phyloP scores from a whole-genome alignment of 2,329 filamentous ascomycete genomes.

The Arachnopeziza araneosa region DNA sequence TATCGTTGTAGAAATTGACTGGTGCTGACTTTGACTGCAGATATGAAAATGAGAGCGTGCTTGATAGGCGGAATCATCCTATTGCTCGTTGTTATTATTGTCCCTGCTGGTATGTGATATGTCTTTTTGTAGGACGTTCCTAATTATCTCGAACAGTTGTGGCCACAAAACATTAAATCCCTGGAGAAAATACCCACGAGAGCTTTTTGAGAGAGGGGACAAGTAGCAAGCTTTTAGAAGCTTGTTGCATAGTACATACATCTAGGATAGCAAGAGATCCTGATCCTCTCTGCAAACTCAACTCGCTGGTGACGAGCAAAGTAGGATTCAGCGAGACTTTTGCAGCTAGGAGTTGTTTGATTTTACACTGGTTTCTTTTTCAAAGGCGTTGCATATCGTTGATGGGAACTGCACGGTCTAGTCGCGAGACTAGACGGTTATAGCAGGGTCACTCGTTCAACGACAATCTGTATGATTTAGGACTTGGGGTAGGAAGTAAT shows the following conservation, averaged over 20 bases:
- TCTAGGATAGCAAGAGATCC: conserved; percentile 24
- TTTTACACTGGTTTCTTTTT: conserved; percentile 27
- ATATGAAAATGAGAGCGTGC: conserved; percentile 99
- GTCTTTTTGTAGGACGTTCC: neutral
- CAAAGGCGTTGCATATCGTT: conserved; percentile 25
- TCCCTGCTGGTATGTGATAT: conserved; percentile 73
- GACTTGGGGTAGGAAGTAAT: conserved; percentile 26
- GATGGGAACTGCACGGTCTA: conserved; percentile 11
- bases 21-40: conserved; percentile 35
- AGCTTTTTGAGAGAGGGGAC: conserved; percentile 6
- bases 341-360: conserved; percentile 33
- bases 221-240: neutral
- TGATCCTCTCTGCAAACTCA: conserved; percentile 33
- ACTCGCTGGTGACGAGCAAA: conserved; percentile 35
- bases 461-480: conserved; percentile 28
- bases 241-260: conserved; percentile 13
- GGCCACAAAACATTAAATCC: conserved; percentile 36
- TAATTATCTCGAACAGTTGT: conserved; percentile 35
- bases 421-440: conserved; percentile 10
- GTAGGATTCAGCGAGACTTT: conserved; percentile 30
- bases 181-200: conserved; percentile 5
- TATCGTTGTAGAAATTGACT: neutral
- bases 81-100: conserved; percentile 87
- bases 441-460: conserved; percentile 13
- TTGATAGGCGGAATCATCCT: conserved; percentile 87